Base-by-base conservation (phyloP, 495 filamentous ascomycete genomes). In the Aspergillus panamensis region DNA sequence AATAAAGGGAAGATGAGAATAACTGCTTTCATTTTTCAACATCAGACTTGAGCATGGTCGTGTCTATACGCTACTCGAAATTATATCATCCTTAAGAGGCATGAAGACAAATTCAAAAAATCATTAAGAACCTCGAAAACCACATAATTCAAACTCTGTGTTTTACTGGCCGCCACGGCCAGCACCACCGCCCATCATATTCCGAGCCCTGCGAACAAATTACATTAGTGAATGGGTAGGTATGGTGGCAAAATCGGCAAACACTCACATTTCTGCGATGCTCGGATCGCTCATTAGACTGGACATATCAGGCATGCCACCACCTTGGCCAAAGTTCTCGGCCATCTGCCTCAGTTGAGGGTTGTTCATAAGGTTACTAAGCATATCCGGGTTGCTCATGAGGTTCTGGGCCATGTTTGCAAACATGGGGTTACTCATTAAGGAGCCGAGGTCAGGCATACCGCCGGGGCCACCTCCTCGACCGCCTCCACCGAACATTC, bases 361-460 rank as follows among this genome's bases (percentile, higher is more conserved):
- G 75, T 97, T 96, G 78, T 79, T 91, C 92, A 97, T 96, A 53
- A 97, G 69, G 65, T 90, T 90, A 68, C 80, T 81, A 80, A 98
- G 84, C 81, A 88, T 84, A 6, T 95, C 87, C 12, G 94, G 94
- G 73, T 98, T 97, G 71, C 84, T 88, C 93, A 97, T 97, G 42
- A 98, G 70, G 68, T 90, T 96, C 80, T 96, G 90, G 21, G 94
- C 94, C 90, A 97, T 96, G 76, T 78, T 87, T 42, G 91, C 78
- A 70, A 98, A 92, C 94, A 97, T 97, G 42, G 94, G 94, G 78
- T 98, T 97, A 74, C 74, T 90, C 94, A 98, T 97, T 67, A 98
- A 83, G 53, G 77, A 80, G 55, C 81, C 71, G 35, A 98, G 68
- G 73, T 97, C 93, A 4, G 92, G 92, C 88, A 93, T 90, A 35